Percentiles rank a stretch among this genome's conserved stretches.
These are phyloP conservation scores for Diutina rugosa DNA, from an alignment of 1,139 yeast species.

Conservation along the genomic window DNA sequence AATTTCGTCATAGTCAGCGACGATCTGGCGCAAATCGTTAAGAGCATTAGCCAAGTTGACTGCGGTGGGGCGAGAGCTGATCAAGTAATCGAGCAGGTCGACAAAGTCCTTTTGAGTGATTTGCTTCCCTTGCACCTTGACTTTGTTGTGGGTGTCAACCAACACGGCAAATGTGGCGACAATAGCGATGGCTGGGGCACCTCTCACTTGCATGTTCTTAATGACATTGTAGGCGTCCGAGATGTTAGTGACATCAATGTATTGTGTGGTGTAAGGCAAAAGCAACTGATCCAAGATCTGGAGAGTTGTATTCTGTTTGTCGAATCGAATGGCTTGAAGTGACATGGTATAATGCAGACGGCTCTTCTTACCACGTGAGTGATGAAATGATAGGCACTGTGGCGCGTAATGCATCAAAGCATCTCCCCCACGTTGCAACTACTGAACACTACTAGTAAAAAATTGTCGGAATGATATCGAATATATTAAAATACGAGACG, in stretches of 20 bases:
- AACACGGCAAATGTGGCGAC: slow-evolving; percentile 84
- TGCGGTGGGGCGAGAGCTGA: slow-evolving; percentile 87
- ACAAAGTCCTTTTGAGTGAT: slow-evolving; percentile 16
- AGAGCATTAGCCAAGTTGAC: slow-evolving; percentile 81
- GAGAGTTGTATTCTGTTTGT: slow-evolving; percentile 31
- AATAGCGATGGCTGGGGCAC: slow-evolving; percentile 97
- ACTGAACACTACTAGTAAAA: background rate
- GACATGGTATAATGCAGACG: background rate
- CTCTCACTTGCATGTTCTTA: slow-evolving; percentile 86
- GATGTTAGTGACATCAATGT: slow-evolving; percentile 44
- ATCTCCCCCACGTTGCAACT: background rate
- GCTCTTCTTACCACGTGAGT: background rate
- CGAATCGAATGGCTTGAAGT: slow-evolving; percentile 43
- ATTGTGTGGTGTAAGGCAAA: slow-evolving; percentile 68
- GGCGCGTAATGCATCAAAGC: background rate
- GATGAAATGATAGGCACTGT: background rate
- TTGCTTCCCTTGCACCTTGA: slow-evolving; percentile 7
- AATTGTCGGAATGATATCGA: background rate
- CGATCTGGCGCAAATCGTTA: slow-evolving; percentile 35
- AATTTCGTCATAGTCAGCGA: slow-evolving; percentile 10
- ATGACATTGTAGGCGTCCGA: slow-evolving; percentile 75
- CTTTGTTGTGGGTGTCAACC: slow-evolving; percentile 37
- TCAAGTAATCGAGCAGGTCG: slow-evolving; percentile 47
- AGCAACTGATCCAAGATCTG: slow-evolving; percentile 68
- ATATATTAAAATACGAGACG: slow-evolving; percentile 31